Evolutionary conservation across 805 yeast species (phyloP).

Genomic region (Kuraishia ogatae): DNA sequence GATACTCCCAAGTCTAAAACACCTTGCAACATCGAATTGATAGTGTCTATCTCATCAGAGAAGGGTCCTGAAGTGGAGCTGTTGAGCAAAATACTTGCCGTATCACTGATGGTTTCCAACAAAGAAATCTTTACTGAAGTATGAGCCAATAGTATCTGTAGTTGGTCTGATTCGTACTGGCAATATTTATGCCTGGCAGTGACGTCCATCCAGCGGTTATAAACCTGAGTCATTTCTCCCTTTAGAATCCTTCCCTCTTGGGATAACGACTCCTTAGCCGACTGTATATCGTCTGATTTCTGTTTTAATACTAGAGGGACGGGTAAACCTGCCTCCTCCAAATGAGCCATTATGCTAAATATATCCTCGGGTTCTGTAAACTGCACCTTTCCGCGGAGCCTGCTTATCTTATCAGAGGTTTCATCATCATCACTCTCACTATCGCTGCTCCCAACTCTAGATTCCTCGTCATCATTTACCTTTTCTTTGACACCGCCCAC

Average conservation of each 20-base stretch:
- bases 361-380: slow-evolving; percentile 13
- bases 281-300: slow-evolving; percentile 18
- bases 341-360: slow-evolving; percentile 25
- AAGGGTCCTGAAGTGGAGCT: background rate
- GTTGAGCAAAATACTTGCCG: background rate
- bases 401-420: slow-evolving; percentile 1
- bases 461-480: slow-evolving; percentile 8
- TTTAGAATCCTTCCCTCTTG: background rate
- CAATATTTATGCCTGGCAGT: background rate
- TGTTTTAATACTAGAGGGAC: slow-evolving; percentile 29
- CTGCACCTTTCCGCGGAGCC: background rate
- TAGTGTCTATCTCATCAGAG: background rate
- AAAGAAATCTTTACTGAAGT: background rate
- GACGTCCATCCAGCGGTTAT: slow-evolving; percentile 1
- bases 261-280: background rate
- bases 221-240: background rate
- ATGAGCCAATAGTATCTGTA: slow-evolving; percentile 1
- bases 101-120: background rate
- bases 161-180: slow-evolving; percentile 2
- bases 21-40: background rate
- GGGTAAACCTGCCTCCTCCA: slow-evolving; percentile 24
- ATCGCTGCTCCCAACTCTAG: slow-evolving; percentile 7
- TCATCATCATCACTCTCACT: slow-evolving; percentile 9
- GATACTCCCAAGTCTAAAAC: background rate
- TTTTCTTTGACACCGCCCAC: slow-evolving; percentile 53